A percentile compares a stretch with the other conserved stretches of the same genome.
phyloP scores from a whole-genome alignment of 345 rosid species.

The Barbarea vulgaris region DNA sequence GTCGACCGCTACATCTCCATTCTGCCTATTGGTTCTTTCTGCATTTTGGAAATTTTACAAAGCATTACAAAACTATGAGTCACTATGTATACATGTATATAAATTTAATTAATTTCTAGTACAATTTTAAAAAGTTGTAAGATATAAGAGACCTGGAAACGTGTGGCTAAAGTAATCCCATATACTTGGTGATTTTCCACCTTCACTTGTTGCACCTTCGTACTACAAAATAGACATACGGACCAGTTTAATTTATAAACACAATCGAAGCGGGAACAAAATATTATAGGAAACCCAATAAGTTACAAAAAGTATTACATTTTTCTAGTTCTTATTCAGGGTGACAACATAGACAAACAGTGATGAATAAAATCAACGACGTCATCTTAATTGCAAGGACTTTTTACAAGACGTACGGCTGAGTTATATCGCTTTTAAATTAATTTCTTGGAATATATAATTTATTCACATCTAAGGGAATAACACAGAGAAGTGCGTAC shows the following conservation, averaged over 20 bases:
- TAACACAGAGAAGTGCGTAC: background rate
- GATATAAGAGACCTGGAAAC: constrained; percentile 31
- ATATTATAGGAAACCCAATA: background rate
- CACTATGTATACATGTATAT: background rate
- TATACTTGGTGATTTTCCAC: constrained; percentile 41
- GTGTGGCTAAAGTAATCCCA: constrained; percentile 43
- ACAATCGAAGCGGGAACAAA: background rate
- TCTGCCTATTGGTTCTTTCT: constrained; percentile 49
- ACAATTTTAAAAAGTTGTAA: background rate
- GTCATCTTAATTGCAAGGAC: background rate
- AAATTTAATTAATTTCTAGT: background rate
- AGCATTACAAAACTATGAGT: background rate
- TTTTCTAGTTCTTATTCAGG: background rate
- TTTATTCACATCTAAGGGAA: background rate
- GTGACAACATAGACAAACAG: background rate
- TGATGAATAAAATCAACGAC: constrained; percentile 6
- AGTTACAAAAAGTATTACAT: constrained; percentile 8
- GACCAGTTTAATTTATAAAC: background rate
- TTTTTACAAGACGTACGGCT: background rate
- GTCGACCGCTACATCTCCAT: constrained; percentile 53
- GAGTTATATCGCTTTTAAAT: background rate
- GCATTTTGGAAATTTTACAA: background rate
- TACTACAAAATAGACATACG: constrained; percentile 14
- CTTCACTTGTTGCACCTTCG: constrained; percentile 46
- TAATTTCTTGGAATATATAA: background rate